Conservation (phyloP, 2,329 filamentous ascomycete species). For the Rhynchosporium agropyri region DNA sequence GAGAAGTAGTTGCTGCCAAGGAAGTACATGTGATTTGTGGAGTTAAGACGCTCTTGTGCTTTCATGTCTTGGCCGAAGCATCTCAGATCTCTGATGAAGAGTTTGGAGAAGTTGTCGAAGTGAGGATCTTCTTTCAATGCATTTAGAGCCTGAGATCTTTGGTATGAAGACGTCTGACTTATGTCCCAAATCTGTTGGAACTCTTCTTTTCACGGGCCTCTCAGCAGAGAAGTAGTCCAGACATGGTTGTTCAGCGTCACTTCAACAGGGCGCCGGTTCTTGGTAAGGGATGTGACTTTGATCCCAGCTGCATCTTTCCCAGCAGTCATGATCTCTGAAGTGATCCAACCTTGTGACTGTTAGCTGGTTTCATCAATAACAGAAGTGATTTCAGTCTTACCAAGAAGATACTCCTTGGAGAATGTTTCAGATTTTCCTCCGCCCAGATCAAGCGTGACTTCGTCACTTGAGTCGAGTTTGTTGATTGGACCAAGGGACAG, state of each 20-base stretch:
- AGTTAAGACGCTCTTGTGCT: neutral
- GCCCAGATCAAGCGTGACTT: neutral
- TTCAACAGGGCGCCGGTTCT: neutral
- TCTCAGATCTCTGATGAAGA: conserved; percentile 5
- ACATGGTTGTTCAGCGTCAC: neutral
- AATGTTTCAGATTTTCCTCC: conserved; percentile 1
- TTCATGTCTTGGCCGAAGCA: neutral
- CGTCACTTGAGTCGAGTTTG: neutral
- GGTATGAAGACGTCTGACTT: neutral
- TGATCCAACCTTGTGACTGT: neutral
- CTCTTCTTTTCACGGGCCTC: neutral
- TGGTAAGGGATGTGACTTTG: neutral
- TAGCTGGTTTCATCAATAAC: neutral
- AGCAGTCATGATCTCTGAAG: neutral
- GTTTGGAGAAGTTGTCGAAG: neutral
- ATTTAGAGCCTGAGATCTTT: neutral
- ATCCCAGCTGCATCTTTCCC: neutral
- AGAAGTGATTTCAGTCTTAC: neutral
- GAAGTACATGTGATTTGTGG: neutral
- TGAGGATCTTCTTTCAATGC: neutral
- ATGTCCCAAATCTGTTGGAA: neutral
- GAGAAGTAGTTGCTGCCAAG: neutral
- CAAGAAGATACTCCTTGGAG: neutral
- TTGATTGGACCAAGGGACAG: neutral
- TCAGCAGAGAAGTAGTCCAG: neutral